These are phyloP conservation scores for Purshia tridentata DNA, from an alignment of 306 rosid genomes.

Conservation along the genomic window DNA sequence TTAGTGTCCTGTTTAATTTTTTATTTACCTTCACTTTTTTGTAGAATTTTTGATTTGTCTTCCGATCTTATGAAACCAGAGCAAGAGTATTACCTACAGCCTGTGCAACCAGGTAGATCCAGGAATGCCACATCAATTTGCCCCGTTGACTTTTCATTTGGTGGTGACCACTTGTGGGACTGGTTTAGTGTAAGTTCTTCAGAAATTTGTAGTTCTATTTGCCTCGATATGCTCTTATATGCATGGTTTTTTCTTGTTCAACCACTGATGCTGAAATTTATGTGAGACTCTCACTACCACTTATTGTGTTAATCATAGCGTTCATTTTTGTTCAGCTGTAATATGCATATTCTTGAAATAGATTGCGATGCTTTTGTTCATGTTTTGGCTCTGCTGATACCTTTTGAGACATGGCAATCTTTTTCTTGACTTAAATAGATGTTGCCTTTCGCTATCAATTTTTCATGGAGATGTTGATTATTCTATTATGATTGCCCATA, in stretches of 20 bases:
- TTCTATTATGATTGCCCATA: background rate
- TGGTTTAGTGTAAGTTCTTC: constrained; percentile 72
- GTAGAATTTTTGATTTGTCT: constrained; percentile 85
- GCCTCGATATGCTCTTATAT: constrained; percentile 7
- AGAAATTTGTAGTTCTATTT: constrained; percentile 22
- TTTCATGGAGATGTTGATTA: background rate
- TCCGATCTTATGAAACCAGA: constrained; percentile 76
- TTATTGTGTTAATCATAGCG: background rate
- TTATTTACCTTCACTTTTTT: constrained; percentile 23
- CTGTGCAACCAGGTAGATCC: constrained; percentile 68
- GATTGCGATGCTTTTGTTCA: background rate
- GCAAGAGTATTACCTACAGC: constrained; percentile 94
- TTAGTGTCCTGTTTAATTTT: background rate
- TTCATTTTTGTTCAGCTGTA: background rate
- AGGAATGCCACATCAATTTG: constrained; percentile 84
- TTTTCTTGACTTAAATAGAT: background rate
- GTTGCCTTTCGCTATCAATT: constrained; percentile 8
- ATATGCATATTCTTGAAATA: background rate
- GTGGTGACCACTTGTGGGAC: constrained; percentile 96
- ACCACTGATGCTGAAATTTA: background rate
- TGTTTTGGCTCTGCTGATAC: background rate
- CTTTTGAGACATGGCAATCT: background rate
- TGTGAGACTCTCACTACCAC: background rate
- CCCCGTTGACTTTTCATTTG: constrained; percentile 92
- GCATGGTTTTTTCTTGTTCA: background rate